These are phyloP conservation scores for Margaritispora aquatica DNA, from an alignment of 495 filamentous ascomycete genomes.

Conservation along the genomic window DNA sequence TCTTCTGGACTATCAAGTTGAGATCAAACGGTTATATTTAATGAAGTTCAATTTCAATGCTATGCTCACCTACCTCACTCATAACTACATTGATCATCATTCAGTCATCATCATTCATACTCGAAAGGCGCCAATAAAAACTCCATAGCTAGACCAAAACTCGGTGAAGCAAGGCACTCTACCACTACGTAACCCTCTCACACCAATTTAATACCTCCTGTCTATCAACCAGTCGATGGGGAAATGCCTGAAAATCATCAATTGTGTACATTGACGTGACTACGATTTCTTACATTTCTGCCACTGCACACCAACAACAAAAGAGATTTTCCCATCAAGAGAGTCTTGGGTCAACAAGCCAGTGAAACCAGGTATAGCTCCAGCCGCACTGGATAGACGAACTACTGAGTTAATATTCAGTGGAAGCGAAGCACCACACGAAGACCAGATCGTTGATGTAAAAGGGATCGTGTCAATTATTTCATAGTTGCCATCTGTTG, in stretches of 20 bases:
- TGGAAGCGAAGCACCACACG: slow-evolving; percentile 32
- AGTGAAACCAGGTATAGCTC: slow-evolving; percentile 5
- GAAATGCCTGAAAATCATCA: neutral
- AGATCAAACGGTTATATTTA: no score
- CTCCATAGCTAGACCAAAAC: no score
- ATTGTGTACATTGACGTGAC: neutral
- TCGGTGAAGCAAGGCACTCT: no score
- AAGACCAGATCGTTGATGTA: slow-evolving; percentile 36
- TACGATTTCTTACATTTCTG: slow-evolving; percentile 17
- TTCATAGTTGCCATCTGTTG: slow-evolving; percentile 31
- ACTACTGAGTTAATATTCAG: slow-evolving; percentile 40
- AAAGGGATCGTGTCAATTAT: slow-evolving; percentile 32
- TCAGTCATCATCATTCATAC: no score
- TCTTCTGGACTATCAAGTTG: no score
- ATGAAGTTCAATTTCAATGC: no score
- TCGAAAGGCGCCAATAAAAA: no score
- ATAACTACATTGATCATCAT: no score
- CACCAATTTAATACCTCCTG: neutral
- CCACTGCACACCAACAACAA: slow-evolving; percentile 28
- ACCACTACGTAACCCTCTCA: no score
- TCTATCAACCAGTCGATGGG: neutral
- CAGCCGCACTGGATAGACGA: slow-evolving; percentile 20
- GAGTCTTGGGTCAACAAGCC: slow-evolving; percentile 36
- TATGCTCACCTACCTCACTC: no score
- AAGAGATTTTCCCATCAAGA: slow-evolving; percentile 32